phyloP scores from a whole-genome alignment of 176 grass and related monocot genomes.

The Zoysia japonica region DNA sequence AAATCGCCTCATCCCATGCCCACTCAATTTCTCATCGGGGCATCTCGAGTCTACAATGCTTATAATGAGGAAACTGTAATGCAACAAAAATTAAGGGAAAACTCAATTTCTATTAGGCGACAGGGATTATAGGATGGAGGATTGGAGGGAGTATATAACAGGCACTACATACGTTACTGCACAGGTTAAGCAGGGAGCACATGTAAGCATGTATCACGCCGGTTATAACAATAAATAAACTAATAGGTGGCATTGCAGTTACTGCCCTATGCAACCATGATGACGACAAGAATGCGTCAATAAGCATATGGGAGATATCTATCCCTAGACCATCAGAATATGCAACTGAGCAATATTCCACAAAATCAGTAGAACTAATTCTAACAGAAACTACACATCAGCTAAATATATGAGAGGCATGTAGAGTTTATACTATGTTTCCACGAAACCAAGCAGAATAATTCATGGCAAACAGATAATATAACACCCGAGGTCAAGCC shows the following conservation, averaged over 20 bases:
- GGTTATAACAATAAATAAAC: no score
- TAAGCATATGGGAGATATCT: neutral
- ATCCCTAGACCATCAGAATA: neutral
- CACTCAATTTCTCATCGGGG: no score
- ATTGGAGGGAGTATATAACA: no score
- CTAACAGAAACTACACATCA: neutral
- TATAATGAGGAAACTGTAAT: no score
- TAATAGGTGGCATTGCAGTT: neutral
- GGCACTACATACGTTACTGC: neutral
- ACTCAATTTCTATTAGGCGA: no score
- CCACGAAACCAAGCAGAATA: neutral
- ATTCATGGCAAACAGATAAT: neutral
- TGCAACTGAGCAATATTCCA: conserved; percentile 3
- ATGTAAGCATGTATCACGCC: neutral
- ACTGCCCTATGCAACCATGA: neutral
- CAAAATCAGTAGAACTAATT: neutral
- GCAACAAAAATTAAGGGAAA: no score
- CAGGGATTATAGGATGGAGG: no score
- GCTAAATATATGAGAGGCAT: neutral
- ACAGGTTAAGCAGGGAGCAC: neutral
- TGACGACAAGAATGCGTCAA: neutral
- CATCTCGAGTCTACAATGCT: no score
- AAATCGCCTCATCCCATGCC: no score
- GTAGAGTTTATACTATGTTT: neutral
- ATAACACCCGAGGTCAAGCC: neutral